Conservation (phyloP, 169 alveolate species). For the Plasmodium malariae region DNA sequence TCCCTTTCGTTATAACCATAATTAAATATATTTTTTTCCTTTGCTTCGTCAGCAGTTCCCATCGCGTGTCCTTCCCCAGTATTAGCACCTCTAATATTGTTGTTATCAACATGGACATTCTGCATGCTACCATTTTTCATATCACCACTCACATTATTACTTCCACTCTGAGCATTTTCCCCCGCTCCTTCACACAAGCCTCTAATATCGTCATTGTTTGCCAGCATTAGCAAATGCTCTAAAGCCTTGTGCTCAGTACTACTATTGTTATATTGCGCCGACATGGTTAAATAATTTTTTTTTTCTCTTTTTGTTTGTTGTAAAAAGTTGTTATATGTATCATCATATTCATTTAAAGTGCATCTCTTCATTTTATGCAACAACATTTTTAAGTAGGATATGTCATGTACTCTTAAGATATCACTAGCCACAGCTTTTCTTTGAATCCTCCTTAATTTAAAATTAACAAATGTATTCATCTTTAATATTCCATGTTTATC, state of each 20-base stretch:
- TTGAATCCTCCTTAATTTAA: constrained; percentile 85
- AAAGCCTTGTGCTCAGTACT: constrained; percentile 68
- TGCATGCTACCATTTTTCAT: too few species aligned
- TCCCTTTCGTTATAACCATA: too few species aligned
- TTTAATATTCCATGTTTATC: constrained; percentile 89
- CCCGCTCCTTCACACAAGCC: too few species aligned
- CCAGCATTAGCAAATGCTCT: constrained; percentile 9
- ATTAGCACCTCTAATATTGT: too few species aligned
- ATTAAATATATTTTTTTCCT: too few species aligned
- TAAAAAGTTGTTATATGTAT: constrained; percentile 81
- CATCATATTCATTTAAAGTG: constrained; percentile 73
- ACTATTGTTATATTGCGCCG: constrained; percentile 94
- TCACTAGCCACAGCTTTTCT: constrained; percentile 93
- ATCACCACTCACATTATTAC: too few species aligned
- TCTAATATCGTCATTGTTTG: constrained; percentile 4
- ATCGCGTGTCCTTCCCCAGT: too few species aligned
- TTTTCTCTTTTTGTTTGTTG: constrained; percentile 91
- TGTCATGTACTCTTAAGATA: constrained; percentile 96
- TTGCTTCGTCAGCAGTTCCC: too few species aligned
- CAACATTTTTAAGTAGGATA: constrained; percentile 90
- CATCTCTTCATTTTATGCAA: constrained; percentile 78
- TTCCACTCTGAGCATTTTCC: too few species aligned
- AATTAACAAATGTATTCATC: constrained; percentile 85
- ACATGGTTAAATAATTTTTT: constrained; percentile 92
- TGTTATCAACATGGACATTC: too few species aligned